Base-by-base conservation (phyloP, 208 protist species). In the Acanthamoeba triangularis region DNA sequence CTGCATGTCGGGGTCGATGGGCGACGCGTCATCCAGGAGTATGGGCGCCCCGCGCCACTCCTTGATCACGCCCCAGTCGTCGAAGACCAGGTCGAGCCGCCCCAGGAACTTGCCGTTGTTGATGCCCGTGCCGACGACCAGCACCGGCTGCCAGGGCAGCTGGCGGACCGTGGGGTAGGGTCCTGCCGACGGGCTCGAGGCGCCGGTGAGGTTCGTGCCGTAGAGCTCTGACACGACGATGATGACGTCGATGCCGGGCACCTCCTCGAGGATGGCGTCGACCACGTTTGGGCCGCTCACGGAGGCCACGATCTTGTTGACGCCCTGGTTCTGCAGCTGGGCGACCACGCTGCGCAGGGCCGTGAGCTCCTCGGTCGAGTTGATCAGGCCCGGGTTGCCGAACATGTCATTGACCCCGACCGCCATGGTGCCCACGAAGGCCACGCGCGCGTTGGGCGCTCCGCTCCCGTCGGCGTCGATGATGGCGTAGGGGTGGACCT, bases 221-320 rank as follows among this genome's bases (percentile, higher is more conserved):
- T 76, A 76, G 18, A 93, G 25, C 88, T 93, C n/a, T 1, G 37
- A 54, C 25, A 54, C 6, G 25, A 93, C 63, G 61, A 93, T 69
- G 35, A 93, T 49, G 41, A 93, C 88, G 88, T 93, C 88, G 2
- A 93, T 69, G 88, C 88, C 88, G 33, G 88, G 61, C 61, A 93
- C 88, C 30, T 72, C 16, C 25, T 56, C 16, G 23, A 93, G 11
- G 23, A 93, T 76, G 59, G 74, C 88, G 41, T 72, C 61, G n/a
- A 54, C 20, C 5, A 49, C 59, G 44, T n/a, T 67, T 20, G 85
- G 56, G 30, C 88, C 61, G 61, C 88, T 93, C 25, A 93, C 67
- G 2, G 88, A 44, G 18, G 49, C 88, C 16, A 93, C 61, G 25
- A 93, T 76, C 61, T 93, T 93, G 88, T 93, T 93, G 37, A 93